These are phyloP conservation scores for Claviceps spartinae DNA, from an alignment of 2,329 filamentous ascomycete genomes.

Conservation along the genomic window DNA sequence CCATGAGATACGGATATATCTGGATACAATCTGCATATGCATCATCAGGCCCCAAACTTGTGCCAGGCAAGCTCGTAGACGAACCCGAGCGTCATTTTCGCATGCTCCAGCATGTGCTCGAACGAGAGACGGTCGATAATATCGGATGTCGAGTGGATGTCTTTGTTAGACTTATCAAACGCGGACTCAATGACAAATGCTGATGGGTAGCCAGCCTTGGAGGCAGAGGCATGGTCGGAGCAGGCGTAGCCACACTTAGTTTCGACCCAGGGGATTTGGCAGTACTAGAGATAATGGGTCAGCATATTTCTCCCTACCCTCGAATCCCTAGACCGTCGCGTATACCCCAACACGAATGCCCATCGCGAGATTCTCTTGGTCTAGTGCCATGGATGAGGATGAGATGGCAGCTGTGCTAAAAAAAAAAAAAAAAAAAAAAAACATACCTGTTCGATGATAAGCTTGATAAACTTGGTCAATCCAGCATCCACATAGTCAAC, in stretches of 20 bases:
- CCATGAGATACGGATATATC: too few relatives aligned
- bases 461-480: slow-evolving; percentile 82
- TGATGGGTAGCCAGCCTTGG: slow-evolving; percentile 60
- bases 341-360: too few relatives aligned
- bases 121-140: slow-evolving; percentile 62
- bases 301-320: too few relatives aligned
- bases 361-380: too few relatives aligned
- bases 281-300: slow-evolving; percentile 46
- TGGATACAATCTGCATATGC: background rate
- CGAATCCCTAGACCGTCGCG: too few relatives aligned
- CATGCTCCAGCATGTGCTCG: slow-evolving; percentile 86
- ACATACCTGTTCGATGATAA: slow-evolving; percentile 50
- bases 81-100: slow-evolving; percentile 68
- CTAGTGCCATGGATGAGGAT: too few relatives aligned
- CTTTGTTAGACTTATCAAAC: slow-evolving; percentile 51
- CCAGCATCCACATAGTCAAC: slow-evolving; percentile 77
- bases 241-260: slow-evolving; percentile 84
- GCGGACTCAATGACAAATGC: slow-evolving; percentile 66
- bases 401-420: background rate
- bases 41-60: slow-evolving; percentile 32
- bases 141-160: slow-evolving; percentile 60
- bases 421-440: slow-evolving; percentile 7
- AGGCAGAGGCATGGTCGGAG: slow-evolving; percentile 60
- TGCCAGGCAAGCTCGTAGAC: slow-evolving; percentile 76
- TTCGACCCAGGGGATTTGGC: slow-evolving; percentile 72